phyloP scores from a whole-genome alignment of 1,139 yeast species.

The Geotrichum histeridarum region DNA sequence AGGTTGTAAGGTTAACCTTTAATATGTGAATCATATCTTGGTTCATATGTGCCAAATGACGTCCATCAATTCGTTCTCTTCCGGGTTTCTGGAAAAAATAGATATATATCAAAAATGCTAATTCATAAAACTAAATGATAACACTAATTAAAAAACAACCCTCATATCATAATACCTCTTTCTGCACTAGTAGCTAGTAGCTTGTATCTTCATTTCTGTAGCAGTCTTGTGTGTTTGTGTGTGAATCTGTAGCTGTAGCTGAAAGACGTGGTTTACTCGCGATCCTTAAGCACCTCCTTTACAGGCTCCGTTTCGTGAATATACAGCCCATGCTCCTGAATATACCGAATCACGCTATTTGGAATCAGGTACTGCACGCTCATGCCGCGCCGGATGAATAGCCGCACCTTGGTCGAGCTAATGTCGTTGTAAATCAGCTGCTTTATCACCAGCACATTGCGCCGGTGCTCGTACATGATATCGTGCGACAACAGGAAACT shows the following conservation, averaged over 20 bases:
- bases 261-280: conserved; percentile 31
- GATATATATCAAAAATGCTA: neutral
- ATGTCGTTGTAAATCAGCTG: conserved; percentile 95
- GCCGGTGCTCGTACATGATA: conserved; percentile 92
- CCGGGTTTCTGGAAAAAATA: too few relatives aligned
- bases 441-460: conserved; percentile 88
- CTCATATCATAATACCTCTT: neutral
- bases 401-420: conserved; percentile 86
- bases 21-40: too few relatives aligned
- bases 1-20: too few relatives aligned
- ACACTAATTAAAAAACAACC: neutral
- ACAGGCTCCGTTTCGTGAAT: conserved; percentile 87
- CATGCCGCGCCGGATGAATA: conserved; percentile 91
- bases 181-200: neutral
- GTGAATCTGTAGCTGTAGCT: neutral
- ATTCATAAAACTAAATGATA: neutral
- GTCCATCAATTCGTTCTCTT: too few relatives aligned
- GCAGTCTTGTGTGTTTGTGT: neutral
- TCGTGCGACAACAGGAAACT: conserved; percentile 88
- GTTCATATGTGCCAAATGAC: too few relatives aligned
- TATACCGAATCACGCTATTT: conserved; percentile 88
- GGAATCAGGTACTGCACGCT: conserved; percentile 92
- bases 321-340: conserved; percentile 85
- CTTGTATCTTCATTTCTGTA: too few relatives aligned
- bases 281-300: conserved; percentile 64